phyloP scores from a whole-genome alignment of 345 rosid species.

The Anastatica hierochuntica region DNA sequence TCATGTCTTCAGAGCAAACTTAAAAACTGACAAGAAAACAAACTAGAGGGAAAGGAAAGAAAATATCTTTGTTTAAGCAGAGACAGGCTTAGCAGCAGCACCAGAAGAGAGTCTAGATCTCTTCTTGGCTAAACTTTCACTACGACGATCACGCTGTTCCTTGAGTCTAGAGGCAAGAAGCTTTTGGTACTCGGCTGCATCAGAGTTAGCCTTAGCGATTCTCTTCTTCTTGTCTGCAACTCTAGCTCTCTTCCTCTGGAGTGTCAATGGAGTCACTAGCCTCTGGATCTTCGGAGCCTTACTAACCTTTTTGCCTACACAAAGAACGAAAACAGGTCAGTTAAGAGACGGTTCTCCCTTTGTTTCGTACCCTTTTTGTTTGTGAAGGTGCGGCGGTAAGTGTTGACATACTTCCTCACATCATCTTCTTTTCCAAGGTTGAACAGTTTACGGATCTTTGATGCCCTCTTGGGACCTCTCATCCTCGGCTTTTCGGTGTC shows the following conservation, averaged over 20 bases:
- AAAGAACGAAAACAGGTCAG: background rate
- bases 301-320: slow-evolving; percentile 66
- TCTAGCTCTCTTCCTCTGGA: slow-evolving; percentile 79
- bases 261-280: slow-evolving; percentile 78
- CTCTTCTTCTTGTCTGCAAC: slow-evolving; percentile 80
- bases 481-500: slow-evolving; percentile 87
- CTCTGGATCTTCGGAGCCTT: slow-evolving; percentile 90
- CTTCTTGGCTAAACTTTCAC: slow-evolving; percentile 88
- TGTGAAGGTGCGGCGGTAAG: slow-evolving; percentile 69
- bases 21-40: too few relatives aligned
- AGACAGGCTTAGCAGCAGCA: slow-evolving; percentile 37
- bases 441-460: slow-evolving; percentile 76
- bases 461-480: slow-evolving; percentile 96
- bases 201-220: slow-evolving; percentile 77
- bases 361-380: slow-evolving; percentile 48
- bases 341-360: too few relatives aligned
- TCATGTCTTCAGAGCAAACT: too few relatives aligned
- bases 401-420: slow-evolving; percentile 83
- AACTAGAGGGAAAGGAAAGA: too few relatives aligned
- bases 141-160: slow-evolving; percentile 79
- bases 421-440: slow-evolving; percentile 88
- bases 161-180: slow-evolving; percentile 77
- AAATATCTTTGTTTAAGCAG: too few relatives aligned
- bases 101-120: slow-evolving; percentile 78
- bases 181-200: slow-evolving; percentile 83